phyloP scores from a whole-genome alignment of 805 yeast genomes.

The Peterozyma toletana region DNA sequence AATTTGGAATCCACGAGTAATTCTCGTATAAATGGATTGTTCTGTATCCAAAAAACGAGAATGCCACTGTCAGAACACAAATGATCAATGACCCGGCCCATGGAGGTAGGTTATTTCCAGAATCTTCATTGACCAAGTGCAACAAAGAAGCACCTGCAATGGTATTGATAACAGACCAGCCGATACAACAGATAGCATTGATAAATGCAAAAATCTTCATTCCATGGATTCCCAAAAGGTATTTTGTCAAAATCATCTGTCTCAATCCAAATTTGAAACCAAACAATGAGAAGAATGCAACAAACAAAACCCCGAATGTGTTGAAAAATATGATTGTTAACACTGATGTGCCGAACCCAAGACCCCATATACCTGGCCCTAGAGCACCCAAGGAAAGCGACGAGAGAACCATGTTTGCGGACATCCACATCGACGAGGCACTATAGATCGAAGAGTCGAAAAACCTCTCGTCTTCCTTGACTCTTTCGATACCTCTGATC shows the following conservation, averaged over 20 bases:
- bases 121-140: slow-evolving; percentile 52
- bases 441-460: slow-evolving; percentile 55
- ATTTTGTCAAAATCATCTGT: slow-evolving; percentile 78
- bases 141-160: slow-evolving; percentile 83
- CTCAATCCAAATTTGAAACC: slow-evolving; percentile 83
- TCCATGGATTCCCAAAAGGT: slow-evolving; percentile 64
- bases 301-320: slow-evolving; percentile 65
- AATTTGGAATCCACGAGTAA: slow-evolving; percentile 82
- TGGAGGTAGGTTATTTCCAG: slow-evolving; percentile 51
- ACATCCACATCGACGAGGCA: slow-evolving; percentile 84
- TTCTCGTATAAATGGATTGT: slow-evolving; percentile 77
- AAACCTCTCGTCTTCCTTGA: slow-evolving; percentile 67
- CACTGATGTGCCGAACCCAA: slow-evolving; percentile 69
- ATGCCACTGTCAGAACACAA: slow-evolving; percentile 56
- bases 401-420: slow-evolving; percentile 84
- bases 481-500: slow-evolving; percentile 71
- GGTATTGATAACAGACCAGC: slow-evolving; percentile 92
- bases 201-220: slow-evolving; percentile 72
- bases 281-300: slow-evolving; percentile 73
- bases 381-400: slow-evolving; percentile 72
- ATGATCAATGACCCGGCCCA: slow-evolving; percentile 86
- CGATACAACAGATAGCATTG: slow-evolving; percentile 79
- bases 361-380: slow-evolving; percentile 50
- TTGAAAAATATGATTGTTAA: slow-evolving; percentile 66
- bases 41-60: slow-evolving; percentile 79